Evolutionary conservation across 805 yeast species (phyloP).

Genomic region (Candida krabiensis): DNA sequence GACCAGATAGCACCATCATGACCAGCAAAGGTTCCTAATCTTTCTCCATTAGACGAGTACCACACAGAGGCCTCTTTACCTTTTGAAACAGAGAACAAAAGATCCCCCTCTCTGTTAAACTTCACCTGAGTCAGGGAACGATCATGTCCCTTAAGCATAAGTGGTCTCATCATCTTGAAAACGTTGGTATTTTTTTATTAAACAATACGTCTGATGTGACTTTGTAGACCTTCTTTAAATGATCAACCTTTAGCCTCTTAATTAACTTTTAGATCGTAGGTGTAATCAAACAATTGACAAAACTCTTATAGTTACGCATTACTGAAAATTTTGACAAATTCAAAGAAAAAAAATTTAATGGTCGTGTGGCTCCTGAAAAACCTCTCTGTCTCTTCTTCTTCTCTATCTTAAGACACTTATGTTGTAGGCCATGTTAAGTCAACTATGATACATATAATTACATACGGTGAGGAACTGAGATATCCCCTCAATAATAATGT

Average conservation of each 20-base stretch:
- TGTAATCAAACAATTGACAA: too few relatives aligned
- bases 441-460: too few relatives aligned
- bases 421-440: too few relatives aligned
- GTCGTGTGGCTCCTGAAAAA: not conserved
- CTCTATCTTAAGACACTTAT: too few relatives aligned
- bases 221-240: too few relatives aligned
- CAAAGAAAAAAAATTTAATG: not conserved
- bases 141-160: slow-evolving; percentile 88
- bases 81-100: slow-evolving; percentile 88
- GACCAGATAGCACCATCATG: slow-evolving; percentile 96
- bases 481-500: too few relatives aligned
- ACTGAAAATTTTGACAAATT: not conserved
- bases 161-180: slow-evolving; percentile 55
- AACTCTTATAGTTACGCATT: not conserved
- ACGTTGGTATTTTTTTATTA: slow-evolving; percentile 2
- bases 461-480: too few relatives aligned
- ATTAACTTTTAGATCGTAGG: too few relatives aligned
- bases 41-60: slow-evolving; percentile 95
- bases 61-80: slow-evolving; percentile 89
- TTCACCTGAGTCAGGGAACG: slow-evolving; percentile 97
- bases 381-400: too few relatives aligned
- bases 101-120: slow-evolving; percentile 93
- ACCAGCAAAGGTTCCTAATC: slow-evolving; percentile 87
- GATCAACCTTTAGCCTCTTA: too few relatives aligned
- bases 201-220: not conserved